A percentile compares a stretch with the other conserved stretches of the same genome.
Conservation (phyloP, 2,329 filamentous ascomycete species). For the Botryotinia calthae region DNA sequence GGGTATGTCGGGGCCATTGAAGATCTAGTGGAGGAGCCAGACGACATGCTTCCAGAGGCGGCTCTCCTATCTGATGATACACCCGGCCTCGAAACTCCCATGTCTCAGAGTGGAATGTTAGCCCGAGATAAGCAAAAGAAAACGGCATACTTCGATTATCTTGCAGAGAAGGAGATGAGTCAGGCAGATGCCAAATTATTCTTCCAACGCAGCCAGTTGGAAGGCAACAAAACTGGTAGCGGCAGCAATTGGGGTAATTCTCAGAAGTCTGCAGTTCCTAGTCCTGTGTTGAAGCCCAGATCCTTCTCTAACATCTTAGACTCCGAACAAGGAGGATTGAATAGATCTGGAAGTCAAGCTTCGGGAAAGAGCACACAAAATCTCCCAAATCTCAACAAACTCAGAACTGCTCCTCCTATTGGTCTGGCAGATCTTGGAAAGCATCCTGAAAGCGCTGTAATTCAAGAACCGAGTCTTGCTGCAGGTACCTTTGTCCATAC, state of each 20-base stretch:
- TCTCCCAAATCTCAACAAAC: slow-evolving; percentile 24
- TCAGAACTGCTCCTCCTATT: slow-evolving; percentile 32
- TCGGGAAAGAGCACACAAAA: slow-evolving; percentile 32
- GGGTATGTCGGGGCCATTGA: slow-evolving; percentile 23
- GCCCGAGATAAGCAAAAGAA: slow-evolving; percentile 60
- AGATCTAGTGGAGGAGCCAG: slow-evolving; percentile 26
- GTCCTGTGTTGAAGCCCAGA: slow-evolving; percentile 34
- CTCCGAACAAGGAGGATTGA: slow-evolving; percentile 28
- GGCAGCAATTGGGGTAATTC: slow-evolving; percentile 37
- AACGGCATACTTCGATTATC: slow-evolving; percentile 90
- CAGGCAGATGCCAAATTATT: slow-evolving; percentile 94
- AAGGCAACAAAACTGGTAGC: slow-evolving; percentile 37
- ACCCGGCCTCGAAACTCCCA: slow-evolving; percentile 30
- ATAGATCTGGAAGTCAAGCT: slow-evolving; percentile 34
- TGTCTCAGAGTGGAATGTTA: slow-evolving; percentile 48
- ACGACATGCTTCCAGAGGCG: slow-evolving; percentile 35
- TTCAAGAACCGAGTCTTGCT: slow-evolving; percentile 35
- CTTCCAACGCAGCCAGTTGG: slow-evolving; percentile 83
- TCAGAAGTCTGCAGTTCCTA: slow-evolving; percentile 34
- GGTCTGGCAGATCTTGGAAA: slow-evolving; percentile 36
- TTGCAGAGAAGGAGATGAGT: slow-evolving; percentile 90
- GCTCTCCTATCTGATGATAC: slow-evolving; percentile 31
- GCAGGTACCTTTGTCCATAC: slow-evolving; percentile 14
- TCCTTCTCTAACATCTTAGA: slow-evolving; percentile 32
- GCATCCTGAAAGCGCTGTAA: slow-evolving; percentile 34